Evolutionary conservation across 1,284 basidiomycete species (phyloP).

Genomic region (Veloboletus limbatus): DNA sequence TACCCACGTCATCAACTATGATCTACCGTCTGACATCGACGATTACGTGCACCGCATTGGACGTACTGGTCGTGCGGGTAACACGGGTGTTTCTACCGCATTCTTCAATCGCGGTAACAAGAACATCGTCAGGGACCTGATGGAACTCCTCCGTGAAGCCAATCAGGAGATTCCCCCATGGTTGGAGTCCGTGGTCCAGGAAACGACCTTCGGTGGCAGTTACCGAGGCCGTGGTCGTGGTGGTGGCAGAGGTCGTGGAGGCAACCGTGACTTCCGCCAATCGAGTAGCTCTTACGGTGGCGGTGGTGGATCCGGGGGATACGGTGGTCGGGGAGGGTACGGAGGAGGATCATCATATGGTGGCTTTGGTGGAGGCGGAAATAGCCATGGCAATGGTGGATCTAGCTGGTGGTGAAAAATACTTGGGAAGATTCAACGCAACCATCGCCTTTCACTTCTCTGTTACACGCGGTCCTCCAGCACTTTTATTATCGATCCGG

Average conservation of each 20-base stretch:
- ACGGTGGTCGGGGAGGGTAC: too few species aligned
- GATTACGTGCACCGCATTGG: slow-evolving; percentile 99
- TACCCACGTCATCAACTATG: slow-evolving; percentile 98
- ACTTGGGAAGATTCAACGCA: slow-evolving; percentile 11
- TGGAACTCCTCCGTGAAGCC: slow-evolving; percentile 93
- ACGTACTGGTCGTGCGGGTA: slow-evolving; percentile 98
- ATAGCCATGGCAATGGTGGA: slow-evolving; percentile 33
- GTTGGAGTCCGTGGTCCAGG: slow-evolving; percentile 86
- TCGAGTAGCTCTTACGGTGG: slow-evolving; percentile 39
- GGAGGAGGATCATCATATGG: slow-evolving; percentile 36
- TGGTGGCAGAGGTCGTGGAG: slow-evolving; percentile 55
- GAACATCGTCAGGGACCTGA: slow-evolving; percentile 88
- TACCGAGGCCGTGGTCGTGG: slow-evolving; percentile 62
- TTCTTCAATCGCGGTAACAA: slow-evolving; percentile 94
- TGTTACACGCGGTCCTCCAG: slow-evolving; percentile 12
- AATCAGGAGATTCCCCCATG: slow-evolving; percentile 96
- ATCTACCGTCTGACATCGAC: slow-evolving; percentile 97
- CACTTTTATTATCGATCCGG: slow-evolving; percentile 16
- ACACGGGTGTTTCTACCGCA: slow-evolving; percentile 93
- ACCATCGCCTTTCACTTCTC: slow-evolving; percentile 11
- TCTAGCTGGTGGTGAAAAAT: slow-evolving; percentile 47
- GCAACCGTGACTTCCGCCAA: slow-evolving; percentile 49
- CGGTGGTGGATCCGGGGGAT: slow-evolving; percentile 39
- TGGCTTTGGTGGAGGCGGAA: slow-evolving; percentile 42
- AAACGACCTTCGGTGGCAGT: slow-evolving; percentile 65